Base-by-base conservation (phyloP, 1,284 basidiomycete genomes). In the Ustilago vetiveriae region DNA sequence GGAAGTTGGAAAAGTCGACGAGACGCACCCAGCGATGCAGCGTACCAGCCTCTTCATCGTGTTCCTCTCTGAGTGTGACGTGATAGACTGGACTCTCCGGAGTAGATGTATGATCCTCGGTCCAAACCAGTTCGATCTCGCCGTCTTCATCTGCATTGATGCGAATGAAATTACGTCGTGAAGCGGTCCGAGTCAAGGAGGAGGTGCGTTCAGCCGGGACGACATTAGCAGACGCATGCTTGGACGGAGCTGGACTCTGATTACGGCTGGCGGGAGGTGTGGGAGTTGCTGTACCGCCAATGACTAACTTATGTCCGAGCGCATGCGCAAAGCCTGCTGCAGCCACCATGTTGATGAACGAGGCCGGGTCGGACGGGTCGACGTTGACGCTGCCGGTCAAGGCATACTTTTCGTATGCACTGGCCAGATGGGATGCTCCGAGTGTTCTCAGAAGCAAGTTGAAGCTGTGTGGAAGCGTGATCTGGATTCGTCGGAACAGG, bases 1-100 rank as follows among this genome's bases (percentile, higher is more conserved):
- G 88, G 84, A 95, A 97, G 79, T 93, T 90, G 75, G 92, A 93
- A 79, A 97, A 97, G 77, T 81, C 79, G 33, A 82, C 51, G 29
- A 82, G 50, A 29, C 80, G 76, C 26, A 79, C 70, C 56, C 65
- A 78, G 22, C 49, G 54, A 48, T 75, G 72, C 1, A 72, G 48
- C 14, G 46, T 57, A 32, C 32, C 43, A 2, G 46, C 51, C 10
- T 75, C 62, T 11, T 68, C 43, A 21, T 72, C 63, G 49, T 52
- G 21, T 13, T 69, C 66, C 14, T 68, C 69, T 17, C 64, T 38
- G 2, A 74, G 58, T 1, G 69, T 72, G 36, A 76, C 74, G 44
- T 71, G 71, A 37, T 74, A 76, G 35, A 73, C 48, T 11, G 59
- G 60, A 13, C 33, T 52, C 14, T 75, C 64, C 3, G 57, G 48